A percentile compares a stretch with the other conserved stretches of the same genome.
Evolutionary conservation across 2,329 filamentous ascomycete species (phyloP).

Genomic region (Stagonosporopsis vannaccii): DNA sequence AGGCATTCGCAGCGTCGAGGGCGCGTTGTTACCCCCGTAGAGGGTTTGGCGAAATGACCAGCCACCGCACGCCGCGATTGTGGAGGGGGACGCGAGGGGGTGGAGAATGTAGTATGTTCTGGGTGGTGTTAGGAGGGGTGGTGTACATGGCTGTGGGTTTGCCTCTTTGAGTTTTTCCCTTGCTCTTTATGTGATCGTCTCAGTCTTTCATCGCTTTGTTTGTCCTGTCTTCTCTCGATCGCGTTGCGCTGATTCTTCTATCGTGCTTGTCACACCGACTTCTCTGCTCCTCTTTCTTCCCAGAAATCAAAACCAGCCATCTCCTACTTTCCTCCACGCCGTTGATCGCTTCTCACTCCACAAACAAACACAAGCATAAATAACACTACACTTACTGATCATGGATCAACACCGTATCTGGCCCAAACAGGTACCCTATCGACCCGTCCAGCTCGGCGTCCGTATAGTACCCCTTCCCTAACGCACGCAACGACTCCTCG

Average conservation of each 20-base stretch:
- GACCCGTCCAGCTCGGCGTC: constrained; percentile 46
- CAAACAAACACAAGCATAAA: background rate
- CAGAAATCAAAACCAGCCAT: too few species aligned
- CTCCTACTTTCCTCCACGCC: too few species aligned
- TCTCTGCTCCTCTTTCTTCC: background rate
- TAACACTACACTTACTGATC: constrained; percentile 27
- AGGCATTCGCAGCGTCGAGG: constrained; percentile 39
- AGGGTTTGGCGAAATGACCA: constrained; percentile 48
- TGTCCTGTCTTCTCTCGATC: too few species aligned
- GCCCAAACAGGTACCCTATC: constrained; percentile 48
- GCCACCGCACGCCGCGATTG: constrained; percentile 45
- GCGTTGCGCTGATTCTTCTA: too few species aligned
- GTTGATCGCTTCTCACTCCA: background rate
- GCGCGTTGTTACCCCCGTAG: constrained; percentile 45
- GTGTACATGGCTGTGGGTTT: background rate
- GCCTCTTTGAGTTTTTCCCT: background rate
- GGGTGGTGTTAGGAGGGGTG: background rate
- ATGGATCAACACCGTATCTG: constrained; percentile 44
- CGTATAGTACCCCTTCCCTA: constrained; percentile 40
- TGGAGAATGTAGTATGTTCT: constrained; percentile 47
- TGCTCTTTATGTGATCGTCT: background rate
- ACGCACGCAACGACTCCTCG: constrained; percentile 34
- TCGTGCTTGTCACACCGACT: background rate
- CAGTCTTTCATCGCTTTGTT: background rate
- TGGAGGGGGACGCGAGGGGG: constrained; percentile 25